Base-by-base conservation (phyloP, 352 stramenopile genomes). In the Phytophthora citricola region DNA sequence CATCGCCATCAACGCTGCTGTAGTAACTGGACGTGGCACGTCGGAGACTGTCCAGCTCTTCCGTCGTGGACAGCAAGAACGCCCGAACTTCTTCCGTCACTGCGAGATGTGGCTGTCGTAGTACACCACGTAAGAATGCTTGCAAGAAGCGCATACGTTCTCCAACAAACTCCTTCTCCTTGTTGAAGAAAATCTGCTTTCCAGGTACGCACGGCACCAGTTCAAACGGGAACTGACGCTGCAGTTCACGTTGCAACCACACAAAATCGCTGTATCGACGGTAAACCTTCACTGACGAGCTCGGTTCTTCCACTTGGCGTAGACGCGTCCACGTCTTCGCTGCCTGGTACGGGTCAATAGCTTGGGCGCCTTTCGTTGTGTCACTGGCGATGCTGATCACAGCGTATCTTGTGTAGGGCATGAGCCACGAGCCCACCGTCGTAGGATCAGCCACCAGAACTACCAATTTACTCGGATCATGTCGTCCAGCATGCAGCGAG, bases 221-320 rank as follows among this genome's bases (percentile, higher is more conserved):
- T 24, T 91, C 77, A 47, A 89, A 90, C 17, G 87, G 87, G 43
- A 89, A 93, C n/a, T 81, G 67, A 40, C 76, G 78, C 40, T 79
- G 71, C 10, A 95, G 58, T 51, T 90, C 80, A 14, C 76, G 69
- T 55, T 93, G 83, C 36, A 95, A 74, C 87, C 87, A 95, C 48
- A 93, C 72, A 79, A 95, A 95, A 68, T 95, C 87, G 56, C 85
- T 93, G 76, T 93, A 95, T 5, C 87, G 85, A 17, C 87, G 85
- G 53, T 95, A 95, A 4, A 95, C 87, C 39, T 91, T 91, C 38
- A 95, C 87, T 2, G 80, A 93, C 2, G 85, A 86, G 58, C 79
- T 88, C 0, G 80, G 79, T 29, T 92, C 81, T 12, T 81, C 77
- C 43, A 91, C 79, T 70, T 93, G 83, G n/a, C 76, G 81, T 49